These are phyloP conservation scores for Rhizopogon hawkerae DNA, from an alignment of 1,284 basidiomycete genomes.

Conservation along the genomic window DNA sequence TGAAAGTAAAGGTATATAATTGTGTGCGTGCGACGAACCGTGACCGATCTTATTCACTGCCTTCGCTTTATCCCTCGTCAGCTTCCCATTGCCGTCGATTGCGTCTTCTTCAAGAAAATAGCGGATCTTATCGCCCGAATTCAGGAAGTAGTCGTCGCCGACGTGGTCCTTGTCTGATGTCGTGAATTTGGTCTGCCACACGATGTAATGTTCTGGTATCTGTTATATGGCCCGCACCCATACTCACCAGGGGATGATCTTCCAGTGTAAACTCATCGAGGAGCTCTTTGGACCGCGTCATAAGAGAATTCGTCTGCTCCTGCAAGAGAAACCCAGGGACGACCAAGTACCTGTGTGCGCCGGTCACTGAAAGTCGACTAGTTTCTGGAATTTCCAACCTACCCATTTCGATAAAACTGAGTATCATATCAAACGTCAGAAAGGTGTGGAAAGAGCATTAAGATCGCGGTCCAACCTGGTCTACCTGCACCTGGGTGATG, in stretches of 20 bases:
- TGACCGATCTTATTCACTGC: constrained; percentile 83
- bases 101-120: constrained; percentile 86
- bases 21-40: constrained; percentile 34
- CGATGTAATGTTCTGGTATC: not conserved
- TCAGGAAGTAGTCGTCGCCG: constrained; percentile 89
- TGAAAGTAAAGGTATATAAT: too few relatives aligned
- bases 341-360: constrained; percentile 59
- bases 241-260: constrained; percentile 71
- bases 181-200: constrained; percentile 74
- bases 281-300: constrained; percentile 64
- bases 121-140: constrained; percentile 85
- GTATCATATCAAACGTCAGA: not conserved
- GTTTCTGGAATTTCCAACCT: constrained; percentile 1
- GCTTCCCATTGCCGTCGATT: constrained; percentile 49
- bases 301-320: constrained; percentile 54
- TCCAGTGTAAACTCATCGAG: constrained; percentile 69
- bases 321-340: constrained; percentile 64
- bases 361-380: not conserved
- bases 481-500: constrained; percentile 33
- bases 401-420: constrained; percentile 23
- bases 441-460: not conserved
- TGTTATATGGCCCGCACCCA: not conserved
- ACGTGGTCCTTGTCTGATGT: constrained; percentile 71
- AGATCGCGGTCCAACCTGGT: constrained; percentile 24
- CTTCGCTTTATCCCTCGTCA: constrained; percentile 70